Evolutionary conservation across 1,139 yeast species (phyloP), one percentile per base, ranked within the genome.

Genomic region (Taphrina wiesneri): DNA sequence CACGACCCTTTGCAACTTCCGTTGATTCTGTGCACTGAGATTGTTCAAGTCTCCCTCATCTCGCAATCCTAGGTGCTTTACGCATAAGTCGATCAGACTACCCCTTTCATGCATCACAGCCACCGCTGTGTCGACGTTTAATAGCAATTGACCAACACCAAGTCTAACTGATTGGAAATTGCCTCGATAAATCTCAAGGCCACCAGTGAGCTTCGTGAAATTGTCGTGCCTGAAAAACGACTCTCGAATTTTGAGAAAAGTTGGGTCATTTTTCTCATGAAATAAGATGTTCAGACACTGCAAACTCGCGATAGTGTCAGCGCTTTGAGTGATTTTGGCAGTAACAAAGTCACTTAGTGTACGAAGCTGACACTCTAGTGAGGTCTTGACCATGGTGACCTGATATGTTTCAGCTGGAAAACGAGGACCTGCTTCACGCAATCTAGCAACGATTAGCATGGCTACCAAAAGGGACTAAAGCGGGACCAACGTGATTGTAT

Each of bases 111-210:
- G 59, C 59, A 54, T 54, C 15, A 54, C 59, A 4, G 36, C 36
- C 4, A 54, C 59, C n/a, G 59, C 59, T 15, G 59, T 54, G 17
- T 54, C 59, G 21, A 54, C 59, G 19, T 54, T 54, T 15, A 54
- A 43, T 21, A 54, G 23, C 36, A 54, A 11, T 6, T 32, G 54
- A 25, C 69, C 69, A 15, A 43, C 65, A 6, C 66, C 65, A 25
- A 64, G 62, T 13, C 70, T 68, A 32, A 67, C 66, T 39, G 70
- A 65, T 53, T 68, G 70, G 56, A 67, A 68, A 51, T 67, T 67
- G 13, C 70, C 70, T 41, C 59, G 63, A 57, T 66, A 67, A 4
- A 68, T 67, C 47, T 67, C 68, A 9, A 68, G 56, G 17, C 69
- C 70, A 25, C 68, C 69, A 32, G 49, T 56, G 6, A 68, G 59